Conservation (phyloP, 1,139 yeast genomes). For the Hanseniaspora gamundiae region DNA sequence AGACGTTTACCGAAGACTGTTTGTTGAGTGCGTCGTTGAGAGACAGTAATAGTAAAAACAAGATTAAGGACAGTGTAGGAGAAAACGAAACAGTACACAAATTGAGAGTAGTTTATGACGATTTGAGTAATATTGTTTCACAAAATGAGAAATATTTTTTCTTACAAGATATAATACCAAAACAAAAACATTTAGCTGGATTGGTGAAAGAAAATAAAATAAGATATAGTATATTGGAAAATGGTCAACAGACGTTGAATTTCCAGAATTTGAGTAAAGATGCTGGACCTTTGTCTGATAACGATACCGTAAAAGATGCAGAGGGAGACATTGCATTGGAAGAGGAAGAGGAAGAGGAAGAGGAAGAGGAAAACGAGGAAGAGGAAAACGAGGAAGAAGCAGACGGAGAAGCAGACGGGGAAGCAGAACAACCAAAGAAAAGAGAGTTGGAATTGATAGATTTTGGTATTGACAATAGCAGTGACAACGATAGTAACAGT, state of each 20-base stretch:
- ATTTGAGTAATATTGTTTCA: constrained; percentile 61
- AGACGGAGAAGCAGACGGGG: constrained; percentile 19
- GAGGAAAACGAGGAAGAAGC: constrained; percentile 11
- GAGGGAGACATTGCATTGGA: no score
- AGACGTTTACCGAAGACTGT: constrained; percentile 72
- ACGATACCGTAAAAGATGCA: constrained; percentile 11
- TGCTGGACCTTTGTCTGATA: neutral
- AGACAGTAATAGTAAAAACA: neutral
- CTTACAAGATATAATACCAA: constrained; percentile 55
- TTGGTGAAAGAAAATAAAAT: constrained; percentile 38
- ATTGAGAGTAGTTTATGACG: constrained; percentile 38
- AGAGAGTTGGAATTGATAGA: constrained; percentile 1
- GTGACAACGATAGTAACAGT: constrained; percentile 1
- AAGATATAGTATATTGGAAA: constrained; percentile 26
- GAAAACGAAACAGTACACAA: neutral
- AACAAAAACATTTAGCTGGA: constrained; percentile 41
- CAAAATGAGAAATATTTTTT: constrained; percentile 58
- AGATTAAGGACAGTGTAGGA: neutral
- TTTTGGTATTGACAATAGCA: constrained; percentile 1
- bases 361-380: constrained; percentile 15
- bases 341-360: no score
- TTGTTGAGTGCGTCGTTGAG: constrained; percentile 28
- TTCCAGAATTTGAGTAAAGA: constrained; percentile 16
- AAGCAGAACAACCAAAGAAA: constrained; percentile 22
- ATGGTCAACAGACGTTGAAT: constrained; percentile 31